phyloP scores from a whole-genome alignment of 192 early-diverging fungal species.

The Fimicolochytrium jonesii region DNA sequence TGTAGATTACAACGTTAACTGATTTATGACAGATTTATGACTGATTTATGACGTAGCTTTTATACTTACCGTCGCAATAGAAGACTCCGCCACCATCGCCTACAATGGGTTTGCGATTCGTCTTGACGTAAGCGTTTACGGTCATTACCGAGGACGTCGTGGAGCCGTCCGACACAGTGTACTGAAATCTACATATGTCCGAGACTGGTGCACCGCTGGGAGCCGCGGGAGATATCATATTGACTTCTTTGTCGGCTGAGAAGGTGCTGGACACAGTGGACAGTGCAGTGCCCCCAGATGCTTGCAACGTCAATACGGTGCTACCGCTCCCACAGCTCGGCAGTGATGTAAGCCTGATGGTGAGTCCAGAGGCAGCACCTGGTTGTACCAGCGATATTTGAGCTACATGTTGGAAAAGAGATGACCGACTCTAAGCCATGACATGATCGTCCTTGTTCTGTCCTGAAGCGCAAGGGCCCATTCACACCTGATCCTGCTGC shows the following conservation, averaged over 20 bases:
- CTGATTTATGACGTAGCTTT: too few species aligned
- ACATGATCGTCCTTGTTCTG: too few species aligned
- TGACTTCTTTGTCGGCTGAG: background rate
- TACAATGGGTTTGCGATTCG: background rate
- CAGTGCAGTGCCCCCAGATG: background rate
- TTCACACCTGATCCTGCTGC: background rate
- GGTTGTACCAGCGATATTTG: background rate
- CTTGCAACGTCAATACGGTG: background rate
- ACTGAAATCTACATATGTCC: background rate
- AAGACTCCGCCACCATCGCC: constrained; percentile 7
- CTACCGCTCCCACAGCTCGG: too few species aligned
- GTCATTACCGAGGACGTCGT: background rate
- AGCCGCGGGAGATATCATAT: background rate
- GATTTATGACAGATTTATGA: too few species aligned
- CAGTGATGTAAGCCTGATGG: background rate
- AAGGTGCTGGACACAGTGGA: background rate
- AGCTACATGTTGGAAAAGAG: too few species aligned
- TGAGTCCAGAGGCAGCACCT: background rate
- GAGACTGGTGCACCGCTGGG: background rate
- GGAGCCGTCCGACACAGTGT: background rate
- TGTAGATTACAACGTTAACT: too few species aligned
- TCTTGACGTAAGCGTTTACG: background rate
- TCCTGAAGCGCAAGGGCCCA: too few species aligned
- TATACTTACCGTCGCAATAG: constrained; percentile 14
- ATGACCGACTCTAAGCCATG: too few species aligned